A percentile compares a stretch with the other conserved stretches of the same genome.
Conservation (phyloP, 129 eudicot species). For the Ambrosia trifida region DNA sequence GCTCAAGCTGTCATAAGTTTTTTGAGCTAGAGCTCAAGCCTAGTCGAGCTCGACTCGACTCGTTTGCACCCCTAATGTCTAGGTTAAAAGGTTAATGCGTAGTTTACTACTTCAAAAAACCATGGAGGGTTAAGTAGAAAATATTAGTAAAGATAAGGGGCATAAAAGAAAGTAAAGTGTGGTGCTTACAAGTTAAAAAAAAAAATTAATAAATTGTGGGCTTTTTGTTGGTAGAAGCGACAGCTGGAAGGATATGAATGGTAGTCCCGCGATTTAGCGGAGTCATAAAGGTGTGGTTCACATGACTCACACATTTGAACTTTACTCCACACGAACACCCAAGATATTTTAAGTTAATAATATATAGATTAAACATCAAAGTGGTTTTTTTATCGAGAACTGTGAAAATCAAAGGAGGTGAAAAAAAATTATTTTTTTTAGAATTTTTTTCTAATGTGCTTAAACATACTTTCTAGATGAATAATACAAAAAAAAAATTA, state of each 20-base stretch:
- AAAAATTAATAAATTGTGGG: neutral
- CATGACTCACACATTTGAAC: neutral
- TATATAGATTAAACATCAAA: too few species aligned
- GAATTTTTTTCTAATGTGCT: too few species aligned
- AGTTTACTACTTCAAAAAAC: neutral
- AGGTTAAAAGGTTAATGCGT: neutral
- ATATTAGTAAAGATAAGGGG: neutral
- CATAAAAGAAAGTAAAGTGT: neutral
- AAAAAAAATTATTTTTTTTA: too few species aligned
- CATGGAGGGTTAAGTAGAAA: neutral
- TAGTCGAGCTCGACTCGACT: too few species aligned
- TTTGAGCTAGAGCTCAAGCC: too few species aligned
- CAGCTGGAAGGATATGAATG: slow-evolving; percentile 13
- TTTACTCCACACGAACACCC: neutral
- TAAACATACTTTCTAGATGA: too few species aligned
- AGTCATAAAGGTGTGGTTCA: slow-evolving; percentile 20
- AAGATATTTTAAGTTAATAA: neutral
- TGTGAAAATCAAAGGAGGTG: too few species aligned
- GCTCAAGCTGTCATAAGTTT: too few species aligned
- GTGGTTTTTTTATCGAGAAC: too few species aligned
- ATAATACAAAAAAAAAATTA: too few species aligned
- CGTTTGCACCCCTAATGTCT: too few species aligned
- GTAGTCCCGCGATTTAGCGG: neutral
- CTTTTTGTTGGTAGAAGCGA: neutral
- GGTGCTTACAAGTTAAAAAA: neutral